Evolutionary conservation across 1,284 basidiomycete species (phyloP).

Genomic region (Irpex rosettiformis): DNA sequence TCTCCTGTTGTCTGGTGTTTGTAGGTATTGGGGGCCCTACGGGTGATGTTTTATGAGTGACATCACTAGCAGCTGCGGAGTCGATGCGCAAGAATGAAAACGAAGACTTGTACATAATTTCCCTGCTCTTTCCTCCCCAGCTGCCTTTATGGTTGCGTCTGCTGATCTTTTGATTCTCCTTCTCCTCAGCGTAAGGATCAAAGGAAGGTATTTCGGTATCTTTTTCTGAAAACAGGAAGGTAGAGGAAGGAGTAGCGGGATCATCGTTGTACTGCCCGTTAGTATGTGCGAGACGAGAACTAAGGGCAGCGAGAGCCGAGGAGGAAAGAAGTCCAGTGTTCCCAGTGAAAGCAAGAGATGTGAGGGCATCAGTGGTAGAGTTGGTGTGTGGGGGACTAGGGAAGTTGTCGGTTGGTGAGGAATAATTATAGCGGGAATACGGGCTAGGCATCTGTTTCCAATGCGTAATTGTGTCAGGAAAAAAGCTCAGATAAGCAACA

Average conservation of each 20-base stretch:
- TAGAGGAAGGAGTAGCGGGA: background rate
- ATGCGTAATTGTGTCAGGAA: background rate
- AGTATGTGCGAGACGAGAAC: conserved; percentile 24
- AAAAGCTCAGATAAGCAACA: background rate
- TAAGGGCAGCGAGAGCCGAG: conserved; percentile 25
- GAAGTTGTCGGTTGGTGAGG: background rate
- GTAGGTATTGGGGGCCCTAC: background rate
- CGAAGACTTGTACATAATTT: conserved; percentile 5
- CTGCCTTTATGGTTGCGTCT: background rate
- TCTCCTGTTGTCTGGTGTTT: background rate
- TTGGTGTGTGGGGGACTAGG: background rate
- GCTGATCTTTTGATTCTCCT: background rate
- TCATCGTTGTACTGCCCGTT: conserved; percentile 6
- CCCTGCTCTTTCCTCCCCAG: conserved; percentile 4
- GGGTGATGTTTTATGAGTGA: background rate
- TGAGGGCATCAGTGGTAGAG: conserved; percentile 20
- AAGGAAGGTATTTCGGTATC: conserved; percentile 11
- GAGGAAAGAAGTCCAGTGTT: conserved; percentile 19
- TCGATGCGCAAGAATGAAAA: conserved; percentile 6
- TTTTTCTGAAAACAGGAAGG: conserved; percentile 8
- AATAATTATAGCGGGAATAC: background rate
- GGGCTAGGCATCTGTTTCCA: background rate
- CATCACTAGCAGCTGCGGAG: background rate
- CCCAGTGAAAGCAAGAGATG: conserved; percentile 27
- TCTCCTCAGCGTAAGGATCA: conserved; percentile 21